Evolutionary conservation across 1,139 yeast species (phyloP).

Genomic region (Geotrichum restrictum): DNA sequence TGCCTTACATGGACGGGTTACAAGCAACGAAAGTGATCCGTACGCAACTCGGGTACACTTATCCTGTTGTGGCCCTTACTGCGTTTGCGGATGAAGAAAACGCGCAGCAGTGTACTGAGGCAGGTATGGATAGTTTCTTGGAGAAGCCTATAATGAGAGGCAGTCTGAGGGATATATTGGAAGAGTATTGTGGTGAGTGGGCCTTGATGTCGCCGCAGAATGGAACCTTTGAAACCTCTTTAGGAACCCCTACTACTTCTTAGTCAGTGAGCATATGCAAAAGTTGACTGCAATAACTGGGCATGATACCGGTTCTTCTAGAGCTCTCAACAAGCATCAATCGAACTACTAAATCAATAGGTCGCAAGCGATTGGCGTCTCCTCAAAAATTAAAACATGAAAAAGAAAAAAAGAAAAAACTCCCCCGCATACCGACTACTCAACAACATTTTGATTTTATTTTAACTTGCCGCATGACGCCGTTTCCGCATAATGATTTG

Average conservation of each 20-base stretch:
- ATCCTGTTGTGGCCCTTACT: slow-evolving; percentile 88
- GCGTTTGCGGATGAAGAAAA: slow-evolving; percentile 81
- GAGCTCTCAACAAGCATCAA: too few species aligned
- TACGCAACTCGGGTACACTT: slow-evolving; percentile 54
- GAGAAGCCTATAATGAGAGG: slow-evolving; percentile 81
- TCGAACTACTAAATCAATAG: too few species aligned
- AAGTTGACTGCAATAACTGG: too few species aligned
- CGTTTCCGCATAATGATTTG: too few species aligned
- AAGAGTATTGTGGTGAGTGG: slow-evolving; percentile 28
- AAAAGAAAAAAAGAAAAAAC: too few species aligned
- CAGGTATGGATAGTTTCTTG: slow-evolving; percentile 86
- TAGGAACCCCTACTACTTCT: neutral
- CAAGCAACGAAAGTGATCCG: slow-evolving; percentile 75
- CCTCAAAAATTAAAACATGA: too few species aligned
- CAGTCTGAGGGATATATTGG: slow-evolving; percentile 51
- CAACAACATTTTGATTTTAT: too few species aligned
- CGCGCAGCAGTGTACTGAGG: slow-evolving; percentile 66
- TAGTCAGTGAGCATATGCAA: neutral
- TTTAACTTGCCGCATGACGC: too few species aligned
- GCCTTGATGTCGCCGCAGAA: neutral
- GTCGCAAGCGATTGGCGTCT: too few species aligned
- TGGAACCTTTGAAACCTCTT: slow-evolving; percentile 1
- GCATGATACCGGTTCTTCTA: too few species aligned
- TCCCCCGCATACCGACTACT: too few species aligned
- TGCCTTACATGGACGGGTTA: slow-evolving; percentile 90